Conservation (phyloP, 371 early-diverging fungal species). For the Mucor piriformis region DNA sequence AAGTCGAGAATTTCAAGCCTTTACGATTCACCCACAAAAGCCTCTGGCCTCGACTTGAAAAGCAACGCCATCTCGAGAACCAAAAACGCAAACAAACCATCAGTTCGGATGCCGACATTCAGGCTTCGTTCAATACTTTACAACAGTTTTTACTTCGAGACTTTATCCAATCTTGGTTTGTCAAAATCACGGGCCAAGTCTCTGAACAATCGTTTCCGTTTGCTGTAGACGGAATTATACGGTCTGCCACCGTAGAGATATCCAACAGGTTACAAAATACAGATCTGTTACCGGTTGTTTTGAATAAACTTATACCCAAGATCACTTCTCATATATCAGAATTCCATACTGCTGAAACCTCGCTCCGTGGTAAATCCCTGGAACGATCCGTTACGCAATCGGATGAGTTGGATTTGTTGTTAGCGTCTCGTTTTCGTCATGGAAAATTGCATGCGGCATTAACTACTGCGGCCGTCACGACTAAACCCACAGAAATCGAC, state of each 20-base stretch:
- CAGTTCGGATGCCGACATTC: conserved; percentile 30
- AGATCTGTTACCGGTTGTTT: conserved; percentile 63
- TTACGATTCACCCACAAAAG: conserved; percentile 25
- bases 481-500: conserved; percentile 55
- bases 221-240: conserved; percentile 51
- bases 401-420: conserved; percentile 62
- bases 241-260: conserved; percentile 39
- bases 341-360: conserved; percentile 66
- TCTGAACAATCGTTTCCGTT: conserved; percentile 37
- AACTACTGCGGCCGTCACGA: conserved; percentile 52
- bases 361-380: conserved; percentile 56
- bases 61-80: conserved; percentile 15
- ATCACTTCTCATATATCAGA: conserved; percentile 73
- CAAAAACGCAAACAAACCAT: background rate
- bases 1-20: conserved; percentile 26
- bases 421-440: conserved; percentile 63
- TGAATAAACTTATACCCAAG: conserved; percentile 65
- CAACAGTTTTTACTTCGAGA: conserved; percentile 54
- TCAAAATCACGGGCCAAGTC: conserved; percentile 41
- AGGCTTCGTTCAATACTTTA: conserved; percentile 47
- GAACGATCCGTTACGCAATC: conserved; percentile 61
- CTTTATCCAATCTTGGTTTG: conserved; percentile 63
- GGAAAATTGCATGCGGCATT: conserved; percentile 68
- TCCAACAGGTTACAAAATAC: conserved; percentile 49
- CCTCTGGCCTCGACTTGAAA: conserved; percentile 23